Evolutionary conservation across 2,329 filamentous ascomycete genomes (phyloP).

Genomic region (Paecilomyces niveus): DNA sequence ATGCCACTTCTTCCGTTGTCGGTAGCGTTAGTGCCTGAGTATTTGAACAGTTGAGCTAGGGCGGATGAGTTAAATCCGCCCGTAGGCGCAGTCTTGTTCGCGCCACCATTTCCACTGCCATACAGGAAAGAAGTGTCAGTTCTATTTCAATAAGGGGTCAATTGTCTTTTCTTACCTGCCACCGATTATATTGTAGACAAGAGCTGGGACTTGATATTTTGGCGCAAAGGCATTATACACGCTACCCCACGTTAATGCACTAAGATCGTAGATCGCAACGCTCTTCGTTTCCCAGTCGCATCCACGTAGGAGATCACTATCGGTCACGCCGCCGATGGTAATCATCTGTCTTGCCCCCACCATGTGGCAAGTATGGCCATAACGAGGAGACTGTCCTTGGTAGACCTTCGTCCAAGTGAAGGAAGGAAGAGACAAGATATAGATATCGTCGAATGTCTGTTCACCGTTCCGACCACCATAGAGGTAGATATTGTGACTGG

Average conservation of each 20-base stretch:
- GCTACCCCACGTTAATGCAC: constrained; percentile 21
- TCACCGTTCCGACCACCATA: constrained; percentile 41
- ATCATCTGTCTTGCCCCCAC: constrained; percentile 34
- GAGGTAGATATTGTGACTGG: constrained; percentile 44
- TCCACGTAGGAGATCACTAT: neutral
- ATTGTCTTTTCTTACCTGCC: constrained; percentile 11
- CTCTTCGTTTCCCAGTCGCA: constrained; percentile 27
- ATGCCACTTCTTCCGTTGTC: neutral
- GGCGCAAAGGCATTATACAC: constrained; percentile 17
- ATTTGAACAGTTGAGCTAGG: neutral
- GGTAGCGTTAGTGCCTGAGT: neutral
- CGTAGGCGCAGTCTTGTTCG: neutral
- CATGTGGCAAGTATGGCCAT: constrained; percentile 37
- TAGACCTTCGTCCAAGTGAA: constrained; percentile 40
- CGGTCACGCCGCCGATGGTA: constrained; percentile 29
- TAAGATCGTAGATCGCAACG: constrained; percentile 26
- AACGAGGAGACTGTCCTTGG: constrained; percentile 29
- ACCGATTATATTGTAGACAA: constrained; percentile 18
- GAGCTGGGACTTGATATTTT: constrained; percentile 18
- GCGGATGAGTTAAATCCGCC: neutral
- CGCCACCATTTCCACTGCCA: neutral
- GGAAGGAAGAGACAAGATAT: constrained; percentile 39
- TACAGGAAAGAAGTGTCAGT: neutral
- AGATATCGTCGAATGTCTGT: constrained; percentile 36
- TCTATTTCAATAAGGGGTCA: neutral